A percentile compares a stretch with the other conserved stretches of the same genome.
Evolutionary conservation across 139 green algal species (phyloP).

Genomic region (Tetraselmis striata): DNA sequence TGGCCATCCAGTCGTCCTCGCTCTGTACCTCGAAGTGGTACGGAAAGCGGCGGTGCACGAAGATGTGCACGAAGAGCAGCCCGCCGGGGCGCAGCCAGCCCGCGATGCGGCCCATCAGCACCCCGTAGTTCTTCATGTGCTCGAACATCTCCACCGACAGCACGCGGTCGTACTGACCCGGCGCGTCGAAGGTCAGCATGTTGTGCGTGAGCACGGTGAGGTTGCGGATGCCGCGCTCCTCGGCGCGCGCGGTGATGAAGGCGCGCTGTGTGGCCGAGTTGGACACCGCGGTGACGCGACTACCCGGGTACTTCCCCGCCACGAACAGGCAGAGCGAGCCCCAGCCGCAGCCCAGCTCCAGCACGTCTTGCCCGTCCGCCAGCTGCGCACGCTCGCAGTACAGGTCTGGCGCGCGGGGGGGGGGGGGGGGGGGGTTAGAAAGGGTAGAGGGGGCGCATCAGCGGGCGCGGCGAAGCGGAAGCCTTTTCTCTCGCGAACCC

Average conservation of each 20-base stretch:
- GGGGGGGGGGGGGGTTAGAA: background rate
- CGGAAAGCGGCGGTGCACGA: slow-evolving; percentile 66
- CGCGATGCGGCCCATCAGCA: slow-evolving; percentile 55
- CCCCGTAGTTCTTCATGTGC: slow-evolving; percentile 73
- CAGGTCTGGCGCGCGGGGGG: slow-evolving; percentile 35
- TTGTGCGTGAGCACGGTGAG: slow-evolving; percentile 76
- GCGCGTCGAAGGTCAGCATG: slow-evolving; percentile 58
- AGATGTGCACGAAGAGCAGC: slow-evolving; percentile 91
- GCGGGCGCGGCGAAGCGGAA: too few species aligned
- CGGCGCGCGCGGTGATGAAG: slow-evolving; percentile 59
- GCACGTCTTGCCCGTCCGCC: slow-evolving; percentile 63
- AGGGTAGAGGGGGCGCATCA: background rate
- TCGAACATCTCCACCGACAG: slow-evolving; percentile 98
- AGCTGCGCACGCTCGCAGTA: slow-evolving; percentile 77
- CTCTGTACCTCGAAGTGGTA: slow-evolving; percentile 84
- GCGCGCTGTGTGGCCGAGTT: slow-evolving; percentile 81
- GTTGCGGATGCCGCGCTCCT: slow-evolving; percentile 70
- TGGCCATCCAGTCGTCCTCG: slow-evolving; percentile 89
- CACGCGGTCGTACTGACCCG: slow-evolving; percentile 70
- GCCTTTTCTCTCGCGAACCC: too few species aligned
- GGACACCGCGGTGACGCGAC: slow-evolving; percentile 67
- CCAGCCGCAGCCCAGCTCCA: slow-evolving; percentile 98
- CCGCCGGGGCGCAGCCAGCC: slow-evolving; percentile 74
- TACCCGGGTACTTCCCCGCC: slow-evolving; percentile 57
- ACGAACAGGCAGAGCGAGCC: slow-evolving; percentile 83